Evolutionary conservation across 2,329 filamentous ascomycete species (phyloP).

Genomic region (Exophiala sideris): DNA sequence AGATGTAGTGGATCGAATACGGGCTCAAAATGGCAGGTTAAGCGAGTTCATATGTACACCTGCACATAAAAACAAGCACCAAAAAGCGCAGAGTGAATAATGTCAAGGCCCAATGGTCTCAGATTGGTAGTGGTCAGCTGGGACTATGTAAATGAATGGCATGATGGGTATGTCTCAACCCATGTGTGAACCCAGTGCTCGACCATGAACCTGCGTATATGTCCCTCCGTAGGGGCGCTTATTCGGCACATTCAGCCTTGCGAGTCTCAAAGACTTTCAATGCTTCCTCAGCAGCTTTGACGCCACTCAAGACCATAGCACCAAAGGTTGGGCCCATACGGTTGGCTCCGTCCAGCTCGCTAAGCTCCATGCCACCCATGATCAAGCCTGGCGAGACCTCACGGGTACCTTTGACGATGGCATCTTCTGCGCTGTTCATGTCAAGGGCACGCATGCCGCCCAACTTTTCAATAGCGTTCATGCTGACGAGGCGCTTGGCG

Average conservation of each 20-base stretch:
- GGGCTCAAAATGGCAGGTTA: background rate
- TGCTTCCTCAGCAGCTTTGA: slow-evolving; percentile 88
- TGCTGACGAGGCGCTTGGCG: slow-evolving; percentile 85
- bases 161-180: background rate
- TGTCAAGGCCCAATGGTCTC: background rate
- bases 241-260: slow-evolving; percentile 71
- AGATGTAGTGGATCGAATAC: background rate
- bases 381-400: slow-evolving; percentile 85
- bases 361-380: slow-evolving; percentile 92
- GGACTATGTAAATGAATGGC: background rate
- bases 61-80: background rate
- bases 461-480: slow-evolving; percentile 77
- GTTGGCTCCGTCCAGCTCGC: slow-evolving; percentile 85
- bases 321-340: slow-evolving; percentile 88
- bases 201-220: background rate
- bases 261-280: slow-evolving; percentile 72
- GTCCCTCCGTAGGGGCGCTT: slow-evolving; percentile 18
- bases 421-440: slow-evolving; percentile 88
- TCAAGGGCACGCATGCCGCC: slow-evolving; percentile 91
- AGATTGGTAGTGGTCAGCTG: background rate
- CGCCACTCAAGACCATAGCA: slow-evolving; percentile 81
- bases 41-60: background rate
- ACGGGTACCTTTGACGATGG: slow-evolving; percentile 86
- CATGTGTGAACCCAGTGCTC: background rate
- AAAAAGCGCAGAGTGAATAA: background rate